Base-by-base conservation (phyloP, 306 rosid genomes). In the Fragaria iinumae region DNA sequence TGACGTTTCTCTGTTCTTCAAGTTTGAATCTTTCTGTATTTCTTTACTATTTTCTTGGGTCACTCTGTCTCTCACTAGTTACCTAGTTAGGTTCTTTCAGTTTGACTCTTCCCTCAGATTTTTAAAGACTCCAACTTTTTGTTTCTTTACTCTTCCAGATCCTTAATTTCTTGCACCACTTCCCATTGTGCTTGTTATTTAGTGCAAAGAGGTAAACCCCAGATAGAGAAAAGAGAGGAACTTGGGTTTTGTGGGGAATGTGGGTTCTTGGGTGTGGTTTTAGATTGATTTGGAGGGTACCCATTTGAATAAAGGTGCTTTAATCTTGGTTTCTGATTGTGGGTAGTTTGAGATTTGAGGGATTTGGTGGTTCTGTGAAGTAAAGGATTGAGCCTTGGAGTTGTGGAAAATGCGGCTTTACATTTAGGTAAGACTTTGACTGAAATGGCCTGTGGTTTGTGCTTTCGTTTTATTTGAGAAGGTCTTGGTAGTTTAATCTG, bases 361-460 rank as follows among this genome's bases (percentile, higher is more conserved):
- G 53, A 72, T 17, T 80, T 43, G 48, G 18, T 39, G 38, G 23
- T 81, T 47, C 45, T 70, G 25, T 8, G 65, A 74, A 27, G 47
- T 39, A 52, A 60, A 73, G 44, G 69, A 71, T 23, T 53, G 32
- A 70, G 27, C 64, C 53, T 80, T 47, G 63, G 27, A 44, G 79
- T 57, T 69, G 45, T 65, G 68, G 59, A 66, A 77, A 71, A 85
- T 79, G 87, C 77, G 80, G 71, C 73, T 80, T 78, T 74, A 73
- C 80, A 53, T 76, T 68, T 53, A 47, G 88, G 88, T 87, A 75
- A 73, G 90, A 69, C 69, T 80, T 63, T 70, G 71, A 77, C 62
- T 81, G 73, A 48, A 80, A 75, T 75, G 69, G 14, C 64, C 70
- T n/a, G 2, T 67, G 75, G 67, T 77, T 80, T 83, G 18, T 29